Evolutionary conservation across 1,284 basidiomycete species (phyloP), one percentile per base, ranked within the genome.

Genomic region (Fomitopsis schrenkii): DNA sequence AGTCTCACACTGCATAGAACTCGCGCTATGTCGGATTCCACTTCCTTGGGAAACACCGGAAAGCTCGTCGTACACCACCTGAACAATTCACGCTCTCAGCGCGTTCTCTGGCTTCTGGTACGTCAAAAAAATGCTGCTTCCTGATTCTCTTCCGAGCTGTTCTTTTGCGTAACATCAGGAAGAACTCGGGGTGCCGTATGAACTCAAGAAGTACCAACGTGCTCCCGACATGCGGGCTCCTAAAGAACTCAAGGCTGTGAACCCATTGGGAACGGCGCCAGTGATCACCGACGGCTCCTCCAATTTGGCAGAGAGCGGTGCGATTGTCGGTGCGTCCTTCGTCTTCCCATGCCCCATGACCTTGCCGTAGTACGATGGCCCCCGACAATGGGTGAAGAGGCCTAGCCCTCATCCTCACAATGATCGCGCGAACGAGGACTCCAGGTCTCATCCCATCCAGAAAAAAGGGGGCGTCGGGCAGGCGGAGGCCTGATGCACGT

Each of bases 101-200:
- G 83, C 19, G 73, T 84, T 57, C 71, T 84, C 14, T 85, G 82
- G 83, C 74, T 85, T n/a, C 71, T 84, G 61, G 83, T 83, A 30
- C 12, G 57, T 22, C n/a, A 41, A 61, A 26, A 59, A 30, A 35
- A 55, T 8, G 15, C 40, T 30, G 5, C 36, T 26, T 46, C 53
- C 36, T 5, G 5, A 26, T 40, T 10, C 41, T 7, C 26, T 46
- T 7, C 26, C 30, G 2, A 6, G 1, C 12, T 3, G 3, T 44
- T 35, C 1, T 15, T 35, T 15, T 10, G 38, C 38, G n/a, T 28
- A 26, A 33, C 41, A 40, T 2, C 59, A 83, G 81, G 82, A 84
- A 69, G 82, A 84, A 66, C 74, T 84, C 10, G 75, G 74, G 45
- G 63, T 83, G 1, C 73, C 77, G 1, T 85, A 84, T 63, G 75